These are phyloP conservation scores for Taphrina wiesneri DNA, from an alignment of 1,139 yeast genomes.

Conservation along the genomic window DNA sequence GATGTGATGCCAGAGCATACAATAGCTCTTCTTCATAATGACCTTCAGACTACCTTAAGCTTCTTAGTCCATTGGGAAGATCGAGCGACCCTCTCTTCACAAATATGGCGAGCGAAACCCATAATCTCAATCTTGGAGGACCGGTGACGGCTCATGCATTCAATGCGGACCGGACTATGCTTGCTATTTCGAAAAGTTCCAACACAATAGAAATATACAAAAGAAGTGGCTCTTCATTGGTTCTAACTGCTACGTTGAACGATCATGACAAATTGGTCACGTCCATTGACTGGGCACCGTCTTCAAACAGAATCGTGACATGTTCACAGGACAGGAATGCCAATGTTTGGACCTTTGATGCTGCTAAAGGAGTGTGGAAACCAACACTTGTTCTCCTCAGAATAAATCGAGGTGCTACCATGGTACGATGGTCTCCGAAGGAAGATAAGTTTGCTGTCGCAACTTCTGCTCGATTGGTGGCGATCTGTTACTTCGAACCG, in stretches of 20 bases:
- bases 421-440: conserved; percentile 89
- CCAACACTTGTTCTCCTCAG: conserved; percentile 91
- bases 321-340: conserved; percentile 99
- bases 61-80: neutral
- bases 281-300: conserved; percentile 81
- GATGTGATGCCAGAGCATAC: no score
- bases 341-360: conserved; percentile 83
- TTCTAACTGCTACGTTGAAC: conserved; percentile 11
- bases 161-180: conserved; percentile 31
- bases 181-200: conserved; percentile 31
- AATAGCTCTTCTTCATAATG: no score
- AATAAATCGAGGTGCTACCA: conserved; percentile 91
- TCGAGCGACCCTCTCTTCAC: conserved; percentile 29
- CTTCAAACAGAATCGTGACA: conserved; percentile 85
- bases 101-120: conserved; percentile 23
- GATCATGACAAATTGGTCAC: conserved; percentile 90
- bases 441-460: conserved; percentile 97
- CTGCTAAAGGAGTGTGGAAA: conserved; percentile 59
- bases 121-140: conserved; percentile 30
- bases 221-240: neutral
- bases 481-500: conserved; percentile 91
- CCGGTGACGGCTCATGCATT: conserved; percentile 37
- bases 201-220: conserved; percentile 24
- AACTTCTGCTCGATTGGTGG: conserved; percentile 89
- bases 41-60: no score